Conservation (phyloP, 2,329 filamentous ascomycete species). For the Penicillium oxalicum region DNA sequence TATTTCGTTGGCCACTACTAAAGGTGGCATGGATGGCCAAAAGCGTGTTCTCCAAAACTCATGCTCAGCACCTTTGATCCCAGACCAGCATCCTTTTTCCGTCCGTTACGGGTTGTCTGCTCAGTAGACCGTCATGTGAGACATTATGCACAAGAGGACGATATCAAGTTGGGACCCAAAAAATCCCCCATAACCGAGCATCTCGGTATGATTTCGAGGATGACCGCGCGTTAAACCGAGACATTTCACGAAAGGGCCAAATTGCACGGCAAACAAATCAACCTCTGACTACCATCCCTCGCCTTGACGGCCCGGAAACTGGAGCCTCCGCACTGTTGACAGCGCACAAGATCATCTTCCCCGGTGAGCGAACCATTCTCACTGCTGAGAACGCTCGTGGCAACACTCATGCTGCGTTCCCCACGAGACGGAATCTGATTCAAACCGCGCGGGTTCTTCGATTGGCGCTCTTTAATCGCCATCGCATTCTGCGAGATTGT, state of each 20-base stretch:
- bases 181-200: too few species aligned
- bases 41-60: too few species aligned
- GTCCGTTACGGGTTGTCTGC: too few species aligned
- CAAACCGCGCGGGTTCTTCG: constrained; percentile 16
- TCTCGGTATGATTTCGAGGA: too few species aligned
- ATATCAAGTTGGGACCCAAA: too few species aligned
- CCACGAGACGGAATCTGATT: constrained; percentile 17
- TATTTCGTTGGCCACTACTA: too few species aligned
- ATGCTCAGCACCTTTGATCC: too few species aligned
- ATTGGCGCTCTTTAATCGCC: constrained; percentile 24
- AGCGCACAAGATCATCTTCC: constrained; percentile 49
- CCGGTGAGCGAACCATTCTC: constrained; percentile 43
- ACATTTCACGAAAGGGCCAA: constrained; percentile 20
- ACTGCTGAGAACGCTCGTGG: constrained; percentile 53
- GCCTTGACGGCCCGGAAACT: constrained; percentile 59
- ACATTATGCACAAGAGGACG: too few species aligned
- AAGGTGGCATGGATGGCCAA: too few species aligned
- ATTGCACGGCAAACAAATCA: constrained; percentile 56
- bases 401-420: constrained; percentile 38
- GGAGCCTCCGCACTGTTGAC: constrained; percentile 53
- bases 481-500: constrained; percentile 37
- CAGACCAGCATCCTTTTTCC: too few species aligned
- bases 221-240: too few species aligned
- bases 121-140: too few species aligned
- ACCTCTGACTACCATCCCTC: constrained; percentile 47